Base-by-base conservation (phyloP, 2,329 filamentous ascomycete species). In the Fusarium sp. region DNA sequence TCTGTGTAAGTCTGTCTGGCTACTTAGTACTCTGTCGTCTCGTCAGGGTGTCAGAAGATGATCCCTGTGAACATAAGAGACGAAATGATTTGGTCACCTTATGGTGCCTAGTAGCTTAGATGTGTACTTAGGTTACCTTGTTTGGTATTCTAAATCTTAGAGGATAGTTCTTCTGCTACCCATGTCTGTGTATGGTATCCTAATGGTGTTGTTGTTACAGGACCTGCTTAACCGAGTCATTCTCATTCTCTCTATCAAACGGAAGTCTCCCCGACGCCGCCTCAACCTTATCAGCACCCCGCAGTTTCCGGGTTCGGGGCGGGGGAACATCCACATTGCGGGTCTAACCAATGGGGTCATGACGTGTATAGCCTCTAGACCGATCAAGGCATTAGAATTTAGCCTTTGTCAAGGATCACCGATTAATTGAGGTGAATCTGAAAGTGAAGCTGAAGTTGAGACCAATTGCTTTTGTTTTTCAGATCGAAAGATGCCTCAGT, bases 281-380 rank as follows among this genome's bases (percentile, higher is more conserved):
- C 69, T 44, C 42, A 71, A 71, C 67, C 57, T 69, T 71, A 67
- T 72, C 70, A 74, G 63, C 62, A 70, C 70, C 72, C 72, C 72
- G 70, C 72, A 57, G 72, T 72, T 51, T 62, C 60, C 49, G 41
- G 45, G 50, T 48, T 66, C 13, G 13, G 49, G 49, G 64, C 53
- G 65, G 68, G 67, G 65, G 50, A 68, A 39, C 31, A 44, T 44
- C 49, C 49, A 51, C 34, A 26, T 51, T 51, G 34, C 45, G 55
- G 59, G 26, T 23, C 67, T n/a, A 70, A 51, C 67, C 58, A 70
- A 43, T 61, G 59, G 39, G 54, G 37, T 23, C 63, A 65, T 71
- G 66, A 64, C 62, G 67, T 70, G 57, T 64, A 62, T 14, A 21
- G 19, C 28, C 28, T 49, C 19, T 37, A 18, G 19, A 49, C 45